Evolutionary conservation across 1,139 yeast genomes (phyloP).

Genomic region (Hemisphaericaspora xylanilytica): DNA sequence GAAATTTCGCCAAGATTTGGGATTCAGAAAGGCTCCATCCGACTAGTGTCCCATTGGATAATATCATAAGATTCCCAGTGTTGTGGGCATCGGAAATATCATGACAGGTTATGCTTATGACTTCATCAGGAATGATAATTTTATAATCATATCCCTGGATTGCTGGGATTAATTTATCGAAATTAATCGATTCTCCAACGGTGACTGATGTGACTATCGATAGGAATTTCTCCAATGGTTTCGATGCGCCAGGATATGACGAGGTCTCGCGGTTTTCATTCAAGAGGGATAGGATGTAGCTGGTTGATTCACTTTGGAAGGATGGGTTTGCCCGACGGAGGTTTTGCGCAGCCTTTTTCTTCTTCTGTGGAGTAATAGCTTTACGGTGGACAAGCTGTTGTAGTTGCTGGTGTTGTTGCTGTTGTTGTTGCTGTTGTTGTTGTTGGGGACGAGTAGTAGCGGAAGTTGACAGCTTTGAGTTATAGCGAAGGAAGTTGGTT

Average conservation of each 20-base stretch:
- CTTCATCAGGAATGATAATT: conserved; percentile 71
- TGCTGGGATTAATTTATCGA: conserved; percentile 36
- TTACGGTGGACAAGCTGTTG: conserved; percentile 3
- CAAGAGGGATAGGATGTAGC: conserved; percentile 27
- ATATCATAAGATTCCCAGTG: conserved; percentile 51
- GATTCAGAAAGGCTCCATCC: conserved; percentile 76
- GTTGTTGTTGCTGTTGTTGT: too few species aligned
- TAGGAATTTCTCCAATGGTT: conserved; percentile 27
- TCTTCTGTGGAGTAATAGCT: conserved; percentile 16
- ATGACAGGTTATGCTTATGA: conserved; percentile 38
- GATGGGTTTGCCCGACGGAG: conserved; percentile 27
- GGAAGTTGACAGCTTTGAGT: neutral
- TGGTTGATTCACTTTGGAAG: conserved; percentile 21
- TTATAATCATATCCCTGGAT: conserved; percentile 33
- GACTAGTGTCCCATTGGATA: conserved; percentile 72
- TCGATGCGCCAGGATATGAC: conserved; percentile 16
- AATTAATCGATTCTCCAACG: conserved; percentile 65
- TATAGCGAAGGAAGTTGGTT: neutral
- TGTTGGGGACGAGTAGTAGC: too few species aligned
- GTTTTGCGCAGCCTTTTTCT: conserved; percentile 26
- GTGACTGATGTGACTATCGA: conserved; percentile 58
- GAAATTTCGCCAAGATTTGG: conserved; percentile 44
- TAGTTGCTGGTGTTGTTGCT: too few species aligned
- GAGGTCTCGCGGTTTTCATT: conserved; percentile 20
- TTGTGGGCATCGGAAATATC: conserved; percentile 12